Evolutionary conservation across 345 rosid genomes (phyloP), one percentile per base, ranked within the genome.

Genomic region (Viola odorata): DNA sequence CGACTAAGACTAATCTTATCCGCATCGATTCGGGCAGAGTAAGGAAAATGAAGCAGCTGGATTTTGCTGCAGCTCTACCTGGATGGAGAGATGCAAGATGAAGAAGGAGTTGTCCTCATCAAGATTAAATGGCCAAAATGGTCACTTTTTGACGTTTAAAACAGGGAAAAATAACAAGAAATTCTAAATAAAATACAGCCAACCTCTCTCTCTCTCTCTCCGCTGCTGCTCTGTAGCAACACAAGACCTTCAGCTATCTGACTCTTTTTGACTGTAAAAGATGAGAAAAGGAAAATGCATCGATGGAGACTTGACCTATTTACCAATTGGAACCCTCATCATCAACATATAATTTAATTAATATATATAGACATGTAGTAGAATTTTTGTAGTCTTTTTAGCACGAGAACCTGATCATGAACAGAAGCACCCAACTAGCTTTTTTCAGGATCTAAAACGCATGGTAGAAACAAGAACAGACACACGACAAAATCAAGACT

Each of bases 221-320:
- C 15, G 16, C 41, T 50, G 23, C 16, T 41, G 61, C 66, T 60
- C 64, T 53, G 57, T 69, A 67, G 58, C 47, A 5, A 55, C 12
- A 56, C 64, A 58, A 63, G 61, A 53, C 72, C 61, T 54, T 45
- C 23, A 32, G 61, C 53, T 23, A 15, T 60, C 57, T 63, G 79
- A 78, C 83, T 62, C 68, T 64, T 69, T 66, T 80, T 76, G 82
- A 82, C 84, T 73, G 82, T 65, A 69, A 71, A 80, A 75, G 73
- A 61, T 77, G 66, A 55, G 13, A 69, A 76, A 72, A 45, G 63
- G 64, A 76, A 70, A 14, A 68, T 59, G 68, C 51, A 63, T 69
- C 68, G 81, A 81, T 78, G 75, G 83, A 76, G 86, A 84, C 85
- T 58, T 78, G 77, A 65, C 86, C 69, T 60, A 63, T 55, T 15